These are phyloP conservation scores for Lasiosphaeriaceae sp. DNA, from an alignment of 495 filamentous ascomycete genomes.

Conservation along the genomic window DNA sequence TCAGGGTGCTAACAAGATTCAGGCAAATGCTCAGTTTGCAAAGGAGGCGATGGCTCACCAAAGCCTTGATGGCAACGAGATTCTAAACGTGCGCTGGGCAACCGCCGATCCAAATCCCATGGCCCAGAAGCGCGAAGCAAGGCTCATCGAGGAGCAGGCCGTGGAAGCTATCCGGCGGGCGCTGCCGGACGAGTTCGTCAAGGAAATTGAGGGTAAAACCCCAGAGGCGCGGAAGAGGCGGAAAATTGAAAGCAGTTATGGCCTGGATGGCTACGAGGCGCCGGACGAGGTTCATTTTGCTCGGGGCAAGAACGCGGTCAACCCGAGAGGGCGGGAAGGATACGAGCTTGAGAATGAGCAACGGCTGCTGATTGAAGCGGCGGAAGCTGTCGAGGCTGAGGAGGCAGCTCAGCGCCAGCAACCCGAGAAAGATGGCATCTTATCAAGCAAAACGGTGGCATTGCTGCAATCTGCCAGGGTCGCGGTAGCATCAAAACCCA, in stretches of 20 bases:
- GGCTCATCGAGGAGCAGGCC: conserved; percentile 93
- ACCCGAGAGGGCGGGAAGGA: conserved; percentile 51
- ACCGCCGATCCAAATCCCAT: conserved; percentile 94
- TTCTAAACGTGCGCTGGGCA: conserved; percentile 88
- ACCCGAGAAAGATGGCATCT: conserved; percentile 60
- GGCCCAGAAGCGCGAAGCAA: conserved; percentile 88
- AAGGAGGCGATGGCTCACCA: conserved; percentile 90
- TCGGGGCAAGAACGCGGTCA: conserved; percentile 55
- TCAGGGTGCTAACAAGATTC: no score
- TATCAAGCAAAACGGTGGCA: conserved; percentile 75
- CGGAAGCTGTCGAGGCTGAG: conserved; percentile 24
- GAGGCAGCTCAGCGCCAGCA: conserved; percentile 42
- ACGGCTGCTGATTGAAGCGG: conserved; percentile 47
- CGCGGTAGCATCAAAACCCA: conserved; percentile 46
- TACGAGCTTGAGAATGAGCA: conserved; percentile 46
- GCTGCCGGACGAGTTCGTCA: conserved; percentile 86
- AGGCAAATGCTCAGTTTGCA: conserved; percentile 84
- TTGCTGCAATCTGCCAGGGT: conserved; percentile 58
- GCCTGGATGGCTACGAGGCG: conserved; percentile 85
- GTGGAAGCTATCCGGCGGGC: conserved; percentile 90
- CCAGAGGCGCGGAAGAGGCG: conserved; percentile 80
- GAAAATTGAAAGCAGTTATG: conserved; percentile 87
- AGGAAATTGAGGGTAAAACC: conserved; percentile 89
- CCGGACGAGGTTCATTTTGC: conserved; percentile 95
- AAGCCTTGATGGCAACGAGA: conserved; percentile 36